Percentiles rank a stretch among this genome's conserved stretches.
phyloP scores from a whole-genome alignment of 495 filamentous ascomycete genomes.

The Copromyces sp. region DNA sequence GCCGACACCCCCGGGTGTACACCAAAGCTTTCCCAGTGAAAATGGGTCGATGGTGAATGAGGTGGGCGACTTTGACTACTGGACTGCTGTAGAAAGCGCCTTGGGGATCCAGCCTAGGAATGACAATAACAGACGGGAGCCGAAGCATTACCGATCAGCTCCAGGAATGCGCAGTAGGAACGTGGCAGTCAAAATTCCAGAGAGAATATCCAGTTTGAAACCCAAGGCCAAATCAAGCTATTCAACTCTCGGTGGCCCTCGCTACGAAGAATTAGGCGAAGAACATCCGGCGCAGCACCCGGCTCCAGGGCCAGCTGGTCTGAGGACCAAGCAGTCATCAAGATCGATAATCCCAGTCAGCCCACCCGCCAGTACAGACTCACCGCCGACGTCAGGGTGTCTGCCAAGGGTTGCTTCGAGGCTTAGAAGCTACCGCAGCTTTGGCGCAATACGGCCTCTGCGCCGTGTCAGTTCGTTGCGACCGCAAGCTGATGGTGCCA shows the following conservation, averaged over 20 bases:
- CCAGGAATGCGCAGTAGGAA: slow-evolving; percentile 18
- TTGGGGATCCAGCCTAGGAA: neutral
- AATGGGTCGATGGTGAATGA: slow-evolving; percentile 11
- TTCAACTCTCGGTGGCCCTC: neutral
- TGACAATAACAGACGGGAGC: neutral
- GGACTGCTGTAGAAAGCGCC: neutral
- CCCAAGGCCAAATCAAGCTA: neutral
- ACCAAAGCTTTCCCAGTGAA: slow-evolving; percentile 9
- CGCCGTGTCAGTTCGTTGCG: slow-evolving; percentile 6
- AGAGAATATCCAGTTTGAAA: slow-evolving; percentile 10
- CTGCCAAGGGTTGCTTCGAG: slow-evolving; percentile 5
- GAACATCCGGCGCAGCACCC: neutral
- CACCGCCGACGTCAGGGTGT: slow-evolving; percentile 1
- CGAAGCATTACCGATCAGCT: slow-evolving; percentile 15
- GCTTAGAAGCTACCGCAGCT: slow-evolving; percentile 7
- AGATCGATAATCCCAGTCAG: neutral
- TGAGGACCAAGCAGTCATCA: neutral
- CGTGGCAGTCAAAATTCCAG: slow-evolving; percentile 9
- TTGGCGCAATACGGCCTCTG: slow-evolving; percentile 1
- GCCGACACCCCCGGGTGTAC: slow-evolving; percentile 5
- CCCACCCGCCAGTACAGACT: neutral
- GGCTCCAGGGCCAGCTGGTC: slow-evolving; percentile 6
- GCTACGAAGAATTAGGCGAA: neutral
- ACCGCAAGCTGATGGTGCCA: slow-evolving; percentile 4
- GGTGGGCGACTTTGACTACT: neutral